Evolutionary conservation across 2,329 filamentous ascomycete genomes (phyloP), one percentile per base, ranked within the genome.

Genomic region (Aspergillus glaucus): DNA sequence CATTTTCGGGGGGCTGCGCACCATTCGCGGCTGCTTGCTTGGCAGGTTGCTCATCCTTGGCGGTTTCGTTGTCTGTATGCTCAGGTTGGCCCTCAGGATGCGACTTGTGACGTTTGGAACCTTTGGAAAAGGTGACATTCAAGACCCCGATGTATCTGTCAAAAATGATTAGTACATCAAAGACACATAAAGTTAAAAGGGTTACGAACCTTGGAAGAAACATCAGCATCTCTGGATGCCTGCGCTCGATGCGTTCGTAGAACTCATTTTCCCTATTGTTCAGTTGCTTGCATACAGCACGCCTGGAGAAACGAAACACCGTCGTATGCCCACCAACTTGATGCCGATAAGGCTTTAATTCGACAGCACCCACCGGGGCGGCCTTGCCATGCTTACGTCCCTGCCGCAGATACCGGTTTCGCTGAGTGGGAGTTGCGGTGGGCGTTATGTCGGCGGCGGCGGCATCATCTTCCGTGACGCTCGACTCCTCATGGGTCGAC

Each of bases 201-300:
- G 8, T 54, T 74, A 87, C 84, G 36, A 63, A 75, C 70, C 91
- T 89, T 55, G 93, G 93, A 55, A 98, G 77, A 65, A 97, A 98
- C 39, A 87, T 83, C 51, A 98, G 75, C 61, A 98, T 78, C 64
- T 95, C 87, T 55, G 90, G 88, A 69, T 98, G 92, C 57, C 88
- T 83, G 62, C 82, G 84, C 74, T 98, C 93, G 61, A 97, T 88
- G 47, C 86, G 93, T 71, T 98, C 93, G 69, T 98, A 98, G 66
- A 98, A 98, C 71, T 95, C 89, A 69, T 98, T 98, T 66, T 98
- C 93, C 62, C 92, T 82, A 67, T 95, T 98, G 69, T 95, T 98
- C 63, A 98, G 80, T 71, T 96, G 90, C 71, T 98, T 98, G 77
- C 93, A 98, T 9, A 98, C 91, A 48, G 93, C 93, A 60, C 91